These are phyloP conservation scores for Boletus vinaceobasis DNA, from an alignment of 768 basidiomycete genomes.

Conservation along the genomic window DNA sequence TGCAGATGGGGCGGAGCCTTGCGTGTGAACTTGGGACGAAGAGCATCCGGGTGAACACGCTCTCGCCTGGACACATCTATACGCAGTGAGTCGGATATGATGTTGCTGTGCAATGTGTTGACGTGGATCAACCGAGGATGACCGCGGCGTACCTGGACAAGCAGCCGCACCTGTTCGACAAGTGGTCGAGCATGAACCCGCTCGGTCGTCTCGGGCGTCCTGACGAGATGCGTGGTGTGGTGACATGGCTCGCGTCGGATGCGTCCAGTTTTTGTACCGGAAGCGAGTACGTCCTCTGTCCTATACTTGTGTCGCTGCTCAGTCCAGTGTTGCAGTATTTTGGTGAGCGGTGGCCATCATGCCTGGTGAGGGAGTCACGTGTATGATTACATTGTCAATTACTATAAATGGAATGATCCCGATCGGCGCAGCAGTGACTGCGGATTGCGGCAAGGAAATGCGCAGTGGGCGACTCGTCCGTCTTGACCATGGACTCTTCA, in stretches of 20 bases:
- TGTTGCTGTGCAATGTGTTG: constrained; percentile 4
- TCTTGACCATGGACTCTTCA: constrained; percentile 28
- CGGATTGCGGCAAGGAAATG: constrained; percentile 23
- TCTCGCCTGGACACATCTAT: constrained; percentile 77
- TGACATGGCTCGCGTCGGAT: constrained; percentile 69
- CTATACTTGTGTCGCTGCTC: neutral
- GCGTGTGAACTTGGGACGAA: constrained; percentile 71
- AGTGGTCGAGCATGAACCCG: constrained; percentile 70
- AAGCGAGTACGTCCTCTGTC: constrained; percentile 59
- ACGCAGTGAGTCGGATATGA: constrained; percentile 48
- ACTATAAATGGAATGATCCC: constrained; percentile 26
- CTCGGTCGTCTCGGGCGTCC: constrained; percentile 67
- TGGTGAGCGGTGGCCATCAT: constrained; percentile 32
- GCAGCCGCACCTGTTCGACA: constrained; percentile 57
- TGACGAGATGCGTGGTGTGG: constrained; percentile 71
- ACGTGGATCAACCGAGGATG: constrained; percentile 45
- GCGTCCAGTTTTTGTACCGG: constrained; percentile 78
- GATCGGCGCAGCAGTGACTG: constrained; percentile 36
- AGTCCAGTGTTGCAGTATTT: constrained; percentile 14
- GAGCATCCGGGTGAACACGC: constrained; percentile 68
- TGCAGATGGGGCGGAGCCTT: constrained; percentile 81
- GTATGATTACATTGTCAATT: constrained; percentile 13
- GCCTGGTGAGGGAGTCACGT: constrained; percentile 28
- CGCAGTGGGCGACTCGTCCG: constrained; percentile 1
- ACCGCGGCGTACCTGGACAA: constrained; percentile 68